These are phyloP conservation scores for Aspergillus jensenii DNA, from an alignment of 2,329 filamentous ascomycete species.

Conservation along the genomic window DNA sequence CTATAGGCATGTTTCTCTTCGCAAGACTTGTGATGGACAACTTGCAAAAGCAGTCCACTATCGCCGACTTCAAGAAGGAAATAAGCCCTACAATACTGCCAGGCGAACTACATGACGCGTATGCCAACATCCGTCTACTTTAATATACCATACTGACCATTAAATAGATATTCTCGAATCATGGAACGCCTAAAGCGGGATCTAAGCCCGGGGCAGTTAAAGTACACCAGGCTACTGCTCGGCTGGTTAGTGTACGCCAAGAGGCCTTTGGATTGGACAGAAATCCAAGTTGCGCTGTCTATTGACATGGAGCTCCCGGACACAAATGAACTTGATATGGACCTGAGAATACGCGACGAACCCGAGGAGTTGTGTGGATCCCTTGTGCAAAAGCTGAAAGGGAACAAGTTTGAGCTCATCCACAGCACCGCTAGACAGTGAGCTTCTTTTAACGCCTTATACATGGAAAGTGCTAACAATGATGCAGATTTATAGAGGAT, in stretches of 20 bases:
- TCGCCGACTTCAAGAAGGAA: neutral
- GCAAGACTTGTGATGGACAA: conserved; percentile 11
- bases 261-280: conserved; percentile 9
- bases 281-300: conserved; percentile 4
- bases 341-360: neutral
- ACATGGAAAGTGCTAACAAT: neutral
- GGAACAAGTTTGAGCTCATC: conserved; percentile 9
- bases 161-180: conserved; percentile 7
- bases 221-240: conserved; percentile 5
- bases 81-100: conserved; percentile 1
- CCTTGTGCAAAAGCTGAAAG: conserved; percentile 9
- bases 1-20: conserved; percentile 11
- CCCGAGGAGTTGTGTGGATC: conserved; percentile 9
- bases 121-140: neutral
- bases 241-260: conserved; percentile 7
- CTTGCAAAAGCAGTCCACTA: conserved; percentile 2
- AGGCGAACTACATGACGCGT: conserved; percentile 1
- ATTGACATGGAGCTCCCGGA: neutral
- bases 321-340: neutral
- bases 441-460: neutral
- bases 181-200: conserved; percentile 8
- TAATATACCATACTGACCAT: neutral
- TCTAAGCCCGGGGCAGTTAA: neutral
- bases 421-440: conserved; percentile 6
- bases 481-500: neutral